Evolutionary conservation across 306 rosid genomes (phyloP), one percentile per base, ranked within the genome.

Genomic region (Parietaria judaica): DNA sequence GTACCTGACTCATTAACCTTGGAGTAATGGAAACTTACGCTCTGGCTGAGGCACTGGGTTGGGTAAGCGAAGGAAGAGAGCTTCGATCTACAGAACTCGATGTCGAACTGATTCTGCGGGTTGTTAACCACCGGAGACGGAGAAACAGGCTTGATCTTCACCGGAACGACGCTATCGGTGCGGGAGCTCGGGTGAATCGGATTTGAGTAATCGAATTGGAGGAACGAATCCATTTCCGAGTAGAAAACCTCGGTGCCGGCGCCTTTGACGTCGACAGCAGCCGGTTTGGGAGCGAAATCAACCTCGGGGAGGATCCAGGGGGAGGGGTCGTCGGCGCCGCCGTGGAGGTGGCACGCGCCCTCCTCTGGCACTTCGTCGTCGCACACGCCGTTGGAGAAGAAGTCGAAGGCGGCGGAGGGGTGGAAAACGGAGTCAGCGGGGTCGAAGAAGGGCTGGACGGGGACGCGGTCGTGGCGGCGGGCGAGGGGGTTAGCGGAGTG

Each of bases 401-500:
- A 72, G 64, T 23, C 76, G 47, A 79, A 58, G 11, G 71, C 73
- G 4, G 69, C 50, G 5, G 90, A 73, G 50, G 92, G 68, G 11
- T 77, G 82, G 3, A 71, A 75, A 6, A 83, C 57, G 7, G 86
- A 77, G 9, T 82, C 96, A 1, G 83, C 80, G 0, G 90, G 59
- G 69, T 86, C 94, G 15, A 59, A 78, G 73, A 94, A 86, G 1
- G 96, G 97, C 73, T 88, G 87, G 8, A 94, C 88, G 3, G 97
- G 94, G 13, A 88, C 83, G 0, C 99, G 94, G 45, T 88, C 95
- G 83, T 94, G 99, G 66, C 99, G 99, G 10, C 77, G 79, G 0
- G 99, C 87, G 11, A 94, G 83, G 2, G 97, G 97, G 38, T 94
- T 88, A 0, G 97, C 99, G 0, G 99, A 94, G 76, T 94, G 99